Percentiles rank a stretch among this genome's conserved stretches.
Conservation (phyloP, 306 rosid species). For the Luffa acutangula region DNA sequence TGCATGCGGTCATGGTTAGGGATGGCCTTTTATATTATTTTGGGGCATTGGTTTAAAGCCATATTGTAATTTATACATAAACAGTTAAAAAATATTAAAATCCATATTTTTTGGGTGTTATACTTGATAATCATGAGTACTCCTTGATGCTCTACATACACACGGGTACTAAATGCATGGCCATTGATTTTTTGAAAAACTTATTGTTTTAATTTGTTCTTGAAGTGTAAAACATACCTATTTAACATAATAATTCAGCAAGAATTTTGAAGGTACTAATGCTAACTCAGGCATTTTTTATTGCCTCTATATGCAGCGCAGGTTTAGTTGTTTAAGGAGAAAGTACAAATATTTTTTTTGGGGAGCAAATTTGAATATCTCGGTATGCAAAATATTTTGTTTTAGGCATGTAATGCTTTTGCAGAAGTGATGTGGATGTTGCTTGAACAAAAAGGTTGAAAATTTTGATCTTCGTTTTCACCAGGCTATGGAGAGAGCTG, state of each 20-base stretch:
- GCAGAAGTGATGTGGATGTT: background rate
- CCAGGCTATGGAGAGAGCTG: slow-evolving; percentile 78
- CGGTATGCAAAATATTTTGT: slow-evolving; percentile 27
- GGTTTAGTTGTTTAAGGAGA: slow-evolving; percentile 91
- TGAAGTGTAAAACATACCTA: background rate
- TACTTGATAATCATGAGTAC: background rate
- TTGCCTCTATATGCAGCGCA: slow-evolving; percentile 28
- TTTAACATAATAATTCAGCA: background rate
- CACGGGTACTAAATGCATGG: background rate
- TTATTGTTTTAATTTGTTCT: background rate
- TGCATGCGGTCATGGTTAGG: no score
- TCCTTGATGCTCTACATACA: background rate
- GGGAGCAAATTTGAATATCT: slow-evolving; percentile 56
- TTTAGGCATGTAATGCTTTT: slow-evolving; percentile 8
- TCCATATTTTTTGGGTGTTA: background rate
- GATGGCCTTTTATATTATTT: no score
- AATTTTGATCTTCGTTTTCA: slow-evolving; percentile 13
- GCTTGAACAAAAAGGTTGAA: background rate
- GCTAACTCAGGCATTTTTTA: background rate
- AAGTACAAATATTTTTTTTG: slow-evolving; percentile 85
- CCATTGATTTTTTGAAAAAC: background rate
- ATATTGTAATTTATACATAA: background rate
- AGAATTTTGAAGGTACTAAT: background rate
- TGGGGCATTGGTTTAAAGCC: background rate
- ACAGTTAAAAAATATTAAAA: background rate